These are phyloP conservation scores for Scalesia atractyloides DNA, from an alignment of 129 eudicot species.

Conservation along the genomic window DNA sequence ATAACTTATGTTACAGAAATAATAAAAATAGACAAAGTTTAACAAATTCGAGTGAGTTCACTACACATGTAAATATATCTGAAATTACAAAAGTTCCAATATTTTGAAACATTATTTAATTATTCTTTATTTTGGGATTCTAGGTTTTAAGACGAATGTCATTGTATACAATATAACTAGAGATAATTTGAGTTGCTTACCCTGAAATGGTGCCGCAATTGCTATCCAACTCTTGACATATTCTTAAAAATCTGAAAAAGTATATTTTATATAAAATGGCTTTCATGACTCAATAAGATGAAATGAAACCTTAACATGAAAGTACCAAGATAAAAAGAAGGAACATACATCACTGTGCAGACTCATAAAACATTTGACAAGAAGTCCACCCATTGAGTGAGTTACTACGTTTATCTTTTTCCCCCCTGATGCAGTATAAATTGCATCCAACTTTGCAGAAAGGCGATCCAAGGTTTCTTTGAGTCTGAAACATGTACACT, in stretches of 20 bases:
- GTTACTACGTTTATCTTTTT: slow-evolving; percentile 76
- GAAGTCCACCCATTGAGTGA: slow-evolving; percentile 99
- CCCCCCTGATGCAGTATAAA: slow-evolving; percentile 86
- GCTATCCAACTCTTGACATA: slow-evolving; percentile 98
- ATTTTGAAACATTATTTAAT: neutral
- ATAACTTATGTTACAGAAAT: neutral
- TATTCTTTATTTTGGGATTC: neutral
- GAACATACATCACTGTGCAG: slow-evolving; percentile 66
- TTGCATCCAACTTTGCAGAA: slow-evolving; percentile 74
- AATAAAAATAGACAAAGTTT: neutral
- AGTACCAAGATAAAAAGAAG: neutral
- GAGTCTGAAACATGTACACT: slow-evolving; percentile 43
- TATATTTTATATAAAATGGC: slow-evolving; percentile 1
- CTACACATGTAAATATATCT: neutral
- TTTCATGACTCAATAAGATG: neutral
- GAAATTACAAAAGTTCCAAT: neutral
- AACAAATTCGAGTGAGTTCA: neutral
- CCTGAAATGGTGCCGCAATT: slow-evolving; percentile 93
- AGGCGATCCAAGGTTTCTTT: slow-evolving; percentile 71
- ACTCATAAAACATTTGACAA: slow-evolving; percentile 91
- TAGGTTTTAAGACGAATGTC: slow-evolving; percentile 2
- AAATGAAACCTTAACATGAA: neutral
- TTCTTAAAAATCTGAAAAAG: slow-evolving; percentile 79
- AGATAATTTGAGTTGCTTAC: slow-evolving; percentile 37
- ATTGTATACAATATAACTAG: slow-evolving; percentile 7